Conservation (phyloP, 129 eudicot genomes). For the Flaveria sonorensis region DNA sequence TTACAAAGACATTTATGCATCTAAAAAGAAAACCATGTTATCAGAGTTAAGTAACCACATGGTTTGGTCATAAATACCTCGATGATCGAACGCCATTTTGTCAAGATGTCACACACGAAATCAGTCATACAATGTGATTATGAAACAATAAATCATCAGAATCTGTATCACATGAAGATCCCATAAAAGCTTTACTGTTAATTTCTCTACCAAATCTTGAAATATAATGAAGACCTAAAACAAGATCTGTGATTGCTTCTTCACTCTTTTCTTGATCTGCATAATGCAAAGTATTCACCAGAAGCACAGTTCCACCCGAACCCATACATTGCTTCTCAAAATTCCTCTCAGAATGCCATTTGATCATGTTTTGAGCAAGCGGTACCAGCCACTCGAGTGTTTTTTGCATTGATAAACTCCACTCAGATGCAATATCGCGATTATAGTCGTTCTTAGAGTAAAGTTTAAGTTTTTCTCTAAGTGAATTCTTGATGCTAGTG, state of each 20-base stretch:
- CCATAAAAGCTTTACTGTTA: conserved; percentile 47
- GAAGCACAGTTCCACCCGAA: conserved; percentile 60
- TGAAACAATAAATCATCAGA: conserved; percentile 38
- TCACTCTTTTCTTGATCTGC: conserved; percentile 73
- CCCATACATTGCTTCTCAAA: conserved; percentile 66
- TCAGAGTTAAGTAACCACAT: not conserved
- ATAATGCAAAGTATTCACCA: conserved; percentile 81
- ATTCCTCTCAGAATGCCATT: conserved; percentile 84
- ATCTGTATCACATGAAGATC: conserved; percentile 34
- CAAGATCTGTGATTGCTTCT: conserved; percentile 71
- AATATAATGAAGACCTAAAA: conserved; percentile 79
- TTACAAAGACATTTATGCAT: conserved; percentile 1
- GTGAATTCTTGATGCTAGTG: conserved; percentile 50
- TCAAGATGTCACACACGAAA: not conserved
- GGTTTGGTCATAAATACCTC: not conserved
- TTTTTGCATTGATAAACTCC: conserved; percentile 53
- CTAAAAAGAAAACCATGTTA: not conserved
- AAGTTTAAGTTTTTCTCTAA: conserved; percentile 54
- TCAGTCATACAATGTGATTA: conserved; percentile 20
- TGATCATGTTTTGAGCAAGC: conserved; percentile 83
- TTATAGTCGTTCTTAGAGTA: conserved; percentile 42
- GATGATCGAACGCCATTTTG: not conserved
- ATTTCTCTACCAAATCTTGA: conserved; percentile 57
- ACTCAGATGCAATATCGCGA: conserved; percentile 61
- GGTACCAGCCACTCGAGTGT: conserved; percentile 85